Evolutionary conservation across 345 rosid species (phyloP).

Genomic region (Gossypium raimondii): DNA sequence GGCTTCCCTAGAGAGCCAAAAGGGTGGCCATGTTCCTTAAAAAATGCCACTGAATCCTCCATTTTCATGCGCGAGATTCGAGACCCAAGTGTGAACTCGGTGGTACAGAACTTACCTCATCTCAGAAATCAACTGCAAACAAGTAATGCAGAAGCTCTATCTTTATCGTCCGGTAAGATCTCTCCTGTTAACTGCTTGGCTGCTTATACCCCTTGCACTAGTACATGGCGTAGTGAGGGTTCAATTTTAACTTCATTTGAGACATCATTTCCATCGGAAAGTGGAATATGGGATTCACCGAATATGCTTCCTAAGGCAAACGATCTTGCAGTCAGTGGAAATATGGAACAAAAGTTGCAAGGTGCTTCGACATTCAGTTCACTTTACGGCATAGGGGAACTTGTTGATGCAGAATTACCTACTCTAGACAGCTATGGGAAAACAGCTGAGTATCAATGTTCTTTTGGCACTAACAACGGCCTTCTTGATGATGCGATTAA

Average conservation of each 20-base stretch:
- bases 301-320: neutral
- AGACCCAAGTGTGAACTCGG: neutral
- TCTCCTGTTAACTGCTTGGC: constrained; percentile 17
- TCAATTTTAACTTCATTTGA: constrained; percentile 13
- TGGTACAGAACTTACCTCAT: constrained; percentile 17
- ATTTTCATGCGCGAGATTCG: constrained; percentile 14
- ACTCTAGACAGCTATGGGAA: constrained; percentile 17
- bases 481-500: constrained; percentile 26
- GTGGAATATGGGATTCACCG: neutral
- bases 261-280: neutral
- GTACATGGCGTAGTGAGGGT: neutral
- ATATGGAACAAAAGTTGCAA: neutral
- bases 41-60: constrained; percentile 23
- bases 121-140: constrained; percentile 12
- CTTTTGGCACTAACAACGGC: constrained; percentile 12
- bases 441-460: constrained; percentile 12
- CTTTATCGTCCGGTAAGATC: constrained; percentile 1
- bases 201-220: constrained; percentile 5
- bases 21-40: constrained; percentile 32
- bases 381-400: constrained; percentile 16
- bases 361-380: constrained; percentile 19
- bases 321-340: neutral
- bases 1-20: constrained; percentile 38
- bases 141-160: constrained; percentile 16
- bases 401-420: constrained; percentile 17